phyloP scores from a whole-genome alignment of 2,329 filamentous ascomycete genomes.

The Chaetomium olivaceum region DNA sequence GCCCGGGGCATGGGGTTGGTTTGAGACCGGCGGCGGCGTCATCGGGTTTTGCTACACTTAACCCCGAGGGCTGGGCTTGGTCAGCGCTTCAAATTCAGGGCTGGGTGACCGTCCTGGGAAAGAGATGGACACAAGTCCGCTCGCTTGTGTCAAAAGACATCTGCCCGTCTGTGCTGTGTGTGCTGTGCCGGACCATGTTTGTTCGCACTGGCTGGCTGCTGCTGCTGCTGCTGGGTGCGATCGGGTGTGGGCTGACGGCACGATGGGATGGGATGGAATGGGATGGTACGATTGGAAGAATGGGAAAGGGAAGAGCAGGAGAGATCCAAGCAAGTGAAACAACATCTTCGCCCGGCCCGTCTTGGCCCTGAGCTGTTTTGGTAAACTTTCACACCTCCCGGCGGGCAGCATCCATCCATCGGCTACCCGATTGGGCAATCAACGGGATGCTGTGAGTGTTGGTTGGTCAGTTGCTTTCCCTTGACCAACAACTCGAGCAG shows the following conservation, averaged over 20 bases:
- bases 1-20: too few species aligned
- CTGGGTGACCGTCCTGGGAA: not conserved
- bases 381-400: not conserved
- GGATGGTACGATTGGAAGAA: not conserved
- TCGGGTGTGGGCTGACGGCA: not conserved
- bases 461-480: not conserved
- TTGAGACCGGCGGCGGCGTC: not conserved
- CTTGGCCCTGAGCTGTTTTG: not conserved
- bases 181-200: not conserved
- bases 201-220: not conserved
- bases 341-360: not conserved
- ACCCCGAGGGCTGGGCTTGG: not conserved
- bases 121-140: not conserved
- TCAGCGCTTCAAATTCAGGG: not conserved
- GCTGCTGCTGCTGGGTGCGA: not conserved
- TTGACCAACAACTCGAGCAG: not conserved
- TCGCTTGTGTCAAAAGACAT: not conserved
- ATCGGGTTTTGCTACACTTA: not conserved
- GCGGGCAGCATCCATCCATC: not conserved
- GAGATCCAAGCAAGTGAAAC: not conserved
- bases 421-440: not conserved
- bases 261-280: not conserved
- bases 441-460: not conserved
- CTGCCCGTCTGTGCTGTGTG: too few species aligned
- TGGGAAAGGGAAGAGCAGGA: too few species aligned